Evolutionary conservation across 139 green algal species (phyloP), one percentile per base, ranked within the genome.

Genomic region (Microglena sp.): DNA sequence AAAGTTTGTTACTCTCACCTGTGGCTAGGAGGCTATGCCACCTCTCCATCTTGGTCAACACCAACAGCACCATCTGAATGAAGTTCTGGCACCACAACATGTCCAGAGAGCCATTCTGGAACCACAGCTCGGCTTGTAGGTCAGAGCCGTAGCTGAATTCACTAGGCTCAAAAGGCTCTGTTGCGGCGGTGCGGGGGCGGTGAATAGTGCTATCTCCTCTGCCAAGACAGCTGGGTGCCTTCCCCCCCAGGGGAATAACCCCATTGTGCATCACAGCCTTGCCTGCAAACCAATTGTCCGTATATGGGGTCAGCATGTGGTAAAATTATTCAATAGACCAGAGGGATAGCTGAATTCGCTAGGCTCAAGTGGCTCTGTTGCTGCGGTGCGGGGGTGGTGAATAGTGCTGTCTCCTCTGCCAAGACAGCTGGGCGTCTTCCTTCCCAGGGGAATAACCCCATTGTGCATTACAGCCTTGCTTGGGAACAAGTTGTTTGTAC

Each of bases 81-180:
- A 74, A 56, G 34, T 64, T 45, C 21, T 68, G 71, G 31, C 76
- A 27, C 64, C 65, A 72, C 18, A 60, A 61, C 68, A 85, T 66
- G 67, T 85, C 71, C 30, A 85, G 61, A 3, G 71, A 45, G 1
- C 45, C 54, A 22, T 44, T 55, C 24, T 61, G 40, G 66, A 80
- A 79, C 78, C 78, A 85, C 30, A 70, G 62, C 55, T 81, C 70
- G 24, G 57, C 60, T 64, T 76, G 68, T 8, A 79, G 53, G 36
- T 80, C 73, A 15, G 68, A 76, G 0, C 73, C 73, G 64, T 66
- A 80, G 53, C 64, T 74, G 59, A 80, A 80, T 32, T 66, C 24
- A 30, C 63, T 73, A 53, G 63, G 45, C 2, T 50, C 53, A 29
- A 60, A 67, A n/a, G n/a, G n/a, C n/a, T n/a, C n/a, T n/a, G n/a